Conservation (phyloP, 805 yeast genomes). For the Wickerhamomyces chaumierensis region DNA sequence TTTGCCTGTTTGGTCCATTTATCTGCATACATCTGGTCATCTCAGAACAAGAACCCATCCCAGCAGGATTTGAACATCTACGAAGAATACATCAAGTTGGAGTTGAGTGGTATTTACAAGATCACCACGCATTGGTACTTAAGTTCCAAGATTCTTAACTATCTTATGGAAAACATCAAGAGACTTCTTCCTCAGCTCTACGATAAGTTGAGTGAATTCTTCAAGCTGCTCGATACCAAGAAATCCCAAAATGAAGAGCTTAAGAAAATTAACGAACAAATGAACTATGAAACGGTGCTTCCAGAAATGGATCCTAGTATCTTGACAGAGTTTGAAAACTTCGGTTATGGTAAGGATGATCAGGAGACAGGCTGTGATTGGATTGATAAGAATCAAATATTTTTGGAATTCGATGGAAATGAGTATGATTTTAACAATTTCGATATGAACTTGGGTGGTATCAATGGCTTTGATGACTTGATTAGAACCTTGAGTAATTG, state of each 20-base stretch:
- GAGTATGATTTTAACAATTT: background rate
- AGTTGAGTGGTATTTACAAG: constrained; percentile 36
- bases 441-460: background rate
- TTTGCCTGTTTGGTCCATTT: constrained; percentile 40
- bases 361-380: constrained; percentile 48
- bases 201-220: constrained; percentile 9
- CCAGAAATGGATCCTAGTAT: constrained; percentile 2
- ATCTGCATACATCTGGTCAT: constrained; percentile 43
- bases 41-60: constrained; percentile 18
- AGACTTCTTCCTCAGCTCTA: constrained; percentile 32
- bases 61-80: constrained; percentile 29
- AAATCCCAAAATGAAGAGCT: background rate
- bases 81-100: constrained; percentile 37
- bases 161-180: constrained; percentile 32
- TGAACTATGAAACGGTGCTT: background rate
- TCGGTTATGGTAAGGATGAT: constrained; percentile 1
- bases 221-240: background rate
- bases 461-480: background rate
- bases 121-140: constrained; percentile 41
- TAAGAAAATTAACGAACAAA: background rate
- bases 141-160: constrained; percentile 34
- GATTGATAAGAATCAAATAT: constrained; percentile 38
- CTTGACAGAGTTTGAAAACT: constrained; percentile 5
- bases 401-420: constrained; percentile 17
- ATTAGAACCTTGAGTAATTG: background rate